phyloP scores from a whole-genome alignment of 192 early-diverging fungal genomes.

The Podila epicladia region DNA sequence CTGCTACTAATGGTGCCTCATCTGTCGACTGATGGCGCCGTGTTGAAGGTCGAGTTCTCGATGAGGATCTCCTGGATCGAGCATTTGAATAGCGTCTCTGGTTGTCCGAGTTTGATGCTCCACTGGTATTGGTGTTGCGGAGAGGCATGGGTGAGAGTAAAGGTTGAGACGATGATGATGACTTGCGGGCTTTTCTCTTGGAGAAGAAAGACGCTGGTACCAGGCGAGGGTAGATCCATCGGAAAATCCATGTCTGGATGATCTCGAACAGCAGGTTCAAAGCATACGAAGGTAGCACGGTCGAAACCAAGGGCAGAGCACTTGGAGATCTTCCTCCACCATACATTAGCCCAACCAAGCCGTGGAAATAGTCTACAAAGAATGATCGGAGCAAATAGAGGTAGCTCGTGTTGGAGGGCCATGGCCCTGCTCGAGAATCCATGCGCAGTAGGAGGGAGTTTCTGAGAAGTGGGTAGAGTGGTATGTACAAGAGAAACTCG shows the following conservation, averaged over 20 bases:
- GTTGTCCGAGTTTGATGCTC: neutral
- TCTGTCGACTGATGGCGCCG: conserved; percentile 16
- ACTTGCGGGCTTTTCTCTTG: conserved; percentile 13
- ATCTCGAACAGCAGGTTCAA: conserved; percentile 47
- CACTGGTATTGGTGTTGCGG: neutral
- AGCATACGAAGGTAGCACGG: conserved; percentile 43
- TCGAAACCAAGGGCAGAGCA: conserved; percentile 38
- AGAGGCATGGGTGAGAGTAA: conserved; percentile 12
- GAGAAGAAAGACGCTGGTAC: conserved; percentile 31
- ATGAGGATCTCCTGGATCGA: neutral
- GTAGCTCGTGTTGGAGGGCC: conserved; percentile 30
- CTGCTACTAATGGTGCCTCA: too few relatives aligned
- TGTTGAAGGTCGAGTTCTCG: neutral
- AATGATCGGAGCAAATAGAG: conserved; percentile 30
- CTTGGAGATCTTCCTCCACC: conserved; percentile 34
- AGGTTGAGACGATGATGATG: conserved; percentile 6
- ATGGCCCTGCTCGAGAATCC: conserved; percentile 38
- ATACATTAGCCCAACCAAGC: conserved; percentile 47
- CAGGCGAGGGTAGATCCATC: conserved; percentile 46
- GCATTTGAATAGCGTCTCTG: neutral
- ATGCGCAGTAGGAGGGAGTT: conserved; percentile 39
- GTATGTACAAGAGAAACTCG: conserved; percentile 50
- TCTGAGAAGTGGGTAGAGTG: conserved; percentile 44
- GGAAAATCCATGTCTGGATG: conserved; percentile 49
- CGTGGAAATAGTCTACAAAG: conserved; percentile 39